Percentiles rank a stretch among this genome's conserved stretches.
phyloP scores from a whole-genome alignment of 1,139 yeast genomes.

The Zygosaccharomyces pseudobailii region DNA sequence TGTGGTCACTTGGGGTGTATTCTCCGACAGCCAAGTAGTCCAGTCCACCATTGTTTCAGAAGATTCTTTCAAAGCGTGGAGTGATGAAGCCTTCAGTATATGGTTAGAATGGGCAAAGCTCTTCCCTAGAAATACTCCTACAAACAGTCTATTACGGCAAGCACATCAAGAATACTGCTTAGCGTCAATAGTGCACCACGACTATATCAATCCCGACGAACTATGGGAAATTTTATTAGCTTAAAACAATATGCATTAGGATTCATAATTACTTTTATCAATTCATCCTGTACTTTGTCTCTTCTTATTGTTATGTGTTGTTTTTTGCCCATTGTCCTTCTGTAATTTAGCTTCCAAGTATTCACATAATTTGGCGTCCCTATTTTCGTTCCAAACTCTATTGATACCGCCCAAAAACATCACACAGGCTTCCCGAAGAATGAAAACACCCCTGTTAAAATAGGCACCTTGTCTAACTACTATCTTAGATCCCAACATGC shows the following conservation, averaged over 20 bases:
- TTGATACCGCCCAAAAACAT: constrained; percentile 30
- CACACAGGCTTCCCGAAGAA: constrained; percentile 21
- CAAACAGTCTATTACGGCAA: constrained; percentile 56
- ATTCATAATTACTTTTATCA: not conserved
- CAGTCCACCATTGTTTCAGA: constrained; percentile 87
- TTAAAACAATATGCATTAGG: constrained; percentile 8
- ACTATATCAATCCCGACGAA: constrained; percentile 66
- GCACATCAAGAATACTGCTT: constrained; percentile 63
- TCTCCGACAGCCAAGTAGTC: constrained; percentile 78
- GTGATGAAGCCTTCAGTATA: constrained; percentile 85
- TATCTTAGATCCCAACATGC: constrained; percentile 31
- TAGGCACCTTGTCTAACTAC: constrained; percentile 24
- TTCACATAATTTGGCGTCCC: constrained; percentile 26
- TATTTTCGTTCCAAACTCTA: constrained; percentile 31
- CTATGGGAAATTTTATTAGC: constrained; percentile 62
- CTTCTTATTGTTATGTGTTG: constrained; percentile 9
- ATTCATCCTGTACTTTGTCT: constrained; percentile 12
- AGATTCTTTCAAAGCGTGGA: constrained; percentile 88
- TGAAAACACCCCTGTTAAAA: constrained; percentile 29
- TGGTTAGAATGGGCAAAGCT: constrained; percentile 92
- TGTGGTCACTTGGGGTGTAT: constrained; percentile 96
- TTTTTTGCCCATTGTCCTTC: constrained; percentile 11
- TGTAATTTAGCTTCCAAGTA: constrained; percentile 27
- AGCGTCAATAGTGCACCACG: constrained; percentile 83
- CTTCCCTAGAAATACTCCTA: constrained; percentile 43